Conservation (phyloP, 2,329 filamentous ascomycete species). For the Diaporthe velutina region DNA sequence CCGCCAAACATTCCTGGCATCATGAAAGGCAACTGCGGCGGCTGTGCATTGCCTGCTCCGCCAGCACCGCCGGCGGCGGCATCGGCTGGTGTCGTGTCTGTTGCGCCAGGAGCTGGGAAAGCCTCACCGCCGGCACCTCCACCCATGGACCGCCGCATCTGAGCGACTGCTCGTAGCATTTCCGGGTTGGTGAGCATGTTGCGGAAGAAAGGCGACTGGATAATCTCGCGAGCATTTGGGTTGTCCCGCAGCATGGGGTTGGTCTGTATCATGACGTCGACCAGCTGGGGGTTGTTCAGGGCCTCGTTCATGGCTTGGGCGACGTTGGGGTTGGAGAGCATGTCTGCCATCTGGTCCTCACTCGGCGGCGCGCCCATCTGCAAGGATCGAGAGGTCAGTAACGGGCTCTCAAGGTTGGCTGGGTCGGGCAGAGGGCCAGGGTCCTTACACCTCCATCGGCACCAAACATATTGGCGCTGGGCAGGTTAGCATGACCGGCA, state of each 20-base stretch:
- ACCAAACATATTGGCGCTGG: slow-evolving; percentile 89
- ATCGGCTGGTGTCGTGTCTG: slow-evolving; percentile 82
- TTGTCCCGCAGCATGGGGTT: slow-evolving; percentile 85
- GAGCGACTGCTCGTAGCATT: slow-evolving; percentile 83
- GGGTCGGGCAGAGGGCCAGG: neutral
- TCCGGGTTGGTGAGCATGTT: slow-evolving; percentile 94
- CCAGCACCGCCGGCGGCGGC: slow-evolving; percentile 48
- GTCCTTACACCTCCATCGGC: slow-evolving; percentile 90
- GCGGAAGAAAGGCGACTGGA: slow-evolving; percentile 89
- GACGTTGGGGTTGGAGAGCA: slow-evolving; percentile 69
- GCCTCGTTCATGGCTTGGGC: slow-evolving; percentile 57
- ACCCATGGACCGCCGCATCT: slow-evolving; percentile 81
- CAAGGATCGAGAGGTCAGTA: slow-evolving; percentile 44
- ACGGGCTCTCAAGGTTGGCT: neutral
- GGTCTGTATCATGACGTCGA: slow-evolving; percentile 94
- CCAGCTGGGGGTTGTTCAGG: slow-evolving; percentile 92
- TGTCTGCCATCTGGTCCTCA: slow-evolving; percentile 83
- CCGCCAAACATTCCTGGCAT: slow-evolving; percentile 50
- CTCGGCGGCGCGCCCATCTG: slow-evolving; percentile 91
- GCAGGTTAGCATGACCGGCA: slow-evolving; percentile 90
- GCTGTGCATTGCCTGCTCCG: slow-evolving; percentile 48
- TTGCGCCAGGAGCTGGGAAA: slow-evolving; percentile 93
- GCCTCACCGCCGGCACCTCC: slow-evolving; percentile 63
- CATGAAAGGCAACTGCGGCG: slow-evolving; percentile 47
- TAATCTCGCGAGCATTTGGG: slow-evolving; percentile 83